Percentiles rank a stretch among this genome's conserved stretches.
Evolutionary conservation across 2,329 filamentous ascomycete species (phyloP).

Genomic region (Scolecobasidium constrictum): DNA sequence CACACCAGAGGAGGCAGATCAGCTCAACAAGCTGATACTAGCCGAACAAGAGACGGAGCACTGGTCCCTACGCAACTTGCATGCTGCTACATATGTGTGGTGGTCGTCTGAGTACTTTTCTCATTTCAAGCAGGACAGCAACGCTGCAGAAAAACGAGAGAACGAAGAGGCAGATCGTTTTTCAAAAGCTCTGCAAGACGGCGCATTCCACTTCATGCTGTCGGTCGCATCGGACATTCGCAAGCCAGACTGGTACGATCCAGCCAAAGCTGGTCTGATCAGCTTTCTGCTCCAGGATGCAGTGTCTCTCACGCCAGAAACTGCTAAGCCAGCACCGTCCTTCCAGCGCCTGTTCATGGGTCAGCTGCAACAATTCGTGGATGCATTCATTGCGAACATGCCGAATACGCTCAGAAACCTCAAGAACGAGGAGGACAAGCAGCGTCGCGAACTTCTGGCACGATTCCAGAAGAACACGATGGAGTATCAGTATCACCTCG

Average conservation of each 20-base stretch:
- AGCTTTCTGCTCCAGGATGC: slow-evolving; percentile 75
- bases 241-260: slow-evolving; percentile 75
- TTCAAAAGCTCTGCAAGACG: slow-evolving; percentile 68
- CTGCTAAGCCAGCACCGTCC: slow-evolving; percentile 55
- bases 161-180: slow-evolving; percentile 44
- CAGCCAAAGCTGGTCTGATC: slow-evolving; percentile 71
- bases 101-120: slow-evolving; percentile 93
- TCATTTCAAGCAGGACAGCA: slow-evolving; percentile 51
- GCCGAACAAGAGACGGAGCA: slow-evolving; percentile 44
- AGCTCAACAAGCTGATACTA: slow-evolving; percentile 59
- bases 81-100: slow-evolving; percentile 68
- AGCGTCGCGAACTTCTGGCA: slow-evolving; percentile 43
- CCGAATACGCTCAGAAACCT: slow-evolving; percentile 82
- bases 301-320: slow-evolving; percentile 55
- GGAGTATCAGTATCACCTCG: slow-evolving; percentile 49
- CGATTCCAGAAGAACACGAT: slow-evolving; percentile 23
- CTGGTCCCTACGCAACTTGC: slow-evolving; percentile 66
- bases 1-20: slow-evolving; percentile 56
- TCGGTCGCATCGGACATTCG: slow-evolving; percentile 74
- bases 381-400: slow-evolving; percentile 90
- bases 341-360: slow-evolving; percentile 67
- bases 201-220: slow-evolving; percentile 84
- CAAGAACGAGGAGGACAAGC: slow-evolving; percentile 81
- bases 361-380: slow-evolving; percentile 76
- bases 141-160: slow-evolving; percentile 47